Percentiles rank a stretch among this genome's conserved stretches.
phyloP scores from a whole-genome alignment of 2,329 filamentous ascomycete species.

The Aspergillus quadrilineatus region DNA sequence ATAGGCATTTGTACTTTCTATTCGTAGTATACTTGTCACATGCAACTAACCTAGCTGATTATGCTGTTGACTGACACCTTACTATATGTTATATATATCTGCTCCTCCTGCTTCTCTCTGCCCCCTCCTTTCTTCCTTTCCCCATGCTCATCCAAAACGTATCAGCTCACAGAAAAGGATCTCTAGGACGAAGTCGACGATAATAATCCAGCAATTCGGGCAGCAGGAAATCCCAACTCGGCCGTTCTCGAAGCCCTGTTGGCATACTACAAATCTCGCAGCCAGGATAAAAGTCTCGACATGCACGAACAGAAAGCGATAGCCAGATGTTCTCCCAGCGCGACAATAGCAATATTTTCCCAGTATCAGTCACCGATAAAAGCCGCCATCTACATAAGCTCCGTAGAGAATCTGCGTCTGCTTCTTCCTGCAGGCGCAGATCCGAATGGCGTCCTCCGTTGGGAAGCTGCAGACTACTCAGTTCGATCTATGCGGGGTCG shows the following conservation, averaged over 20 bases:
- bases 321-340: background rate
- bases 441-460: background rate
- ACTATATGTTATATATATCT: too few species aligned
- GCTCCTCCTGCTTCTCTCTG: background rate
- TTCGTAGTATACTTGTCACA: too few species aligned
- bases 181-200: background rate
- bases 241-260: conserved; percentile 2
- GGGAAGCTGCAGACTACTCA: conserved; percentile 10
- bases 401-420: conserved; percentile 5
- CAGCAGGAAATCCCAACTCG: conserved; percentile 5
- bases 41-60: too few species aligned
- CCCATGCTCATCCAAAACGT: background rate
- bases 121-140: background rate
- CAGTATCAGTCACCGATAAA: conserved; percentile 9
- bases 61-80: too few species aligned
- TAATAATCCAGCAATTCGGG: background rate
- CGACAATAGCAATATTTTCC: background rate
- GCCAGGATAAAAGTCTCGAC: background rate
- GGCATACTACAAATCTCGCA: conserved; percentile 1
- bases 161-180: background rate
- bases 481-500: conserved; percentile 10
- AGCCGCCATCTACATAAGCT: conserved; percentile 9
- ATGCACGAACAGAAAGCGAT: background rate
- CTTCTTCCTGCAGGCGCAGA: conserved; percentile 12
- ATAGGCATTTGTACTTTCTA: too few species aligned